Base-by-base conservation (phyloP, 768 basidiomycete genomes). In the Rhodotorula kratochvilovae region DNA sequence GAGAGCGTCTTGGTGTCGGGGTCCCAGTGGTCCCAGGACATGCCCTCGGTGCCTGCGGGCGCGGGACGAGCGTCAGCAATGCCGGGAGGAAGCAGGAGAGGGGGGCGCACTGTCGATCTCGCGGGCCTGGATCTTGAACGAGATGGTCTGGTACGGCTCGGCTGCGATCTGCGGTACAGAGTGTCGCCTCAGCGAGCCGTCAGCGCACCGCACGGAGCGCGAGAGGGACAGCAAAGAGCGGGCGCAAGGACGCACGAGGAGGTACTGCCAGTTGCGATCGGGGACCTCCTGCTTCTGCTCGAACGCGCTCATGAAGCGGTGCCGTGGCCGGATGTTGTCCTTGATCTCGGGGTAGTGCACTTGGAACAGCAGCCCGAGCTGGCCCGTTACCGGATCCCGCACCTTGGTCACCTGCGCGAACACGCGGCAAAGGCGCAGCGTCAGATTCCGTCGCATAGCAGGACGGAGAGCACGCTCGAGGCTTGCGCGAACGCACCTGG, bases 121-220 rank as follows among this genome's bases (percentile, higher is more conserved):
- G 61, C 91, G 87, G 35, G 96, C 90, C 57, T 95, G 96, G 78
- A 99, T 92, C 27, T 94, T 91, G 84, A 98, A 98, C n/a, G 93
- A 92, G 76, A 99, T 92, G 7, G 94, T 97, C 82, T 99, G 96
- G 79, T 98, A 99, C 11, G 95, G 94, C 77, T 98, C 96, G n/a
- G 96, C 93, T 27, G 95, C 96, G 70, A 98, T 91, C 95, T 97
- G 67, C 2, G 74, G 25, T 35, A 39, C 53, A 45, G 17, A 56
- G 36, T 15, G 3, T 25, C 16, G 48, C 21, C 7, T 25, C 31
- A 42, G 48, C 21, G 50, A 57, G 33, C 25, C 13, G 45, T 16
- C 17, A 10, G 33, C 46, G 61, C 13, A 56, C 43, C 19, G 29
- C 36, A 21, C 29, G 31, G 1, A 25, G 3, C 43, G n/a, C 31